Evolutionary conservation across 257 asterid species (phyloP), one percentile per base, ranked within the genome.

Genomic region (Jaltomata sinuosa): DNA sequence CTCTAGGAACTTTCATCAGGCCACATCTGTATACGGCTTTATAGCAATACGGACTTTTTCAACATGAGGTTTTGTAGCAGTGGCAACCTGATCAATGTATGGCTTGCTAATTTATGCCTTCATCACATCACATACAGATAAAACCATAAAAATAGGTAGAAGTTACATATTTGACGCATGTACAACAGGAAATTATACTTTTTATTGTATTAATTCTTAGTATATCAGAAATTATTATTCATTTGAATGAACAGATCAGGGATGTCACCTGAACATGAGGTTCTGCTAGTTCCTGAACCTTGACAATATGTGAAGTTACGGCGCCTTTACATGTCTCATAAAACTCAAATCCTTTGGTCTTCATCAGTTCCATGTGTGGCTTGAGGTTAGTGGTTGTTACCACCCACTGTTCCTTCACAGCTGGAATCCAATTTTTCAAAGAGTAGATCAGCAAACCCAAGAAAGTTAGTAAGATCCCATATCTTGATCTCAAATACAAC

Each of bases 41-140:
- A 93, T 18, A 82, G 89, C 47, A 69, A 86, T 84, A 16, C 86
- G 91, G 27, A 93, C 85, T 78, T 90, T 94, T 42, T 93, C 96
- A 83, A 95, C 90, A 87, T 96, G 97, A 86, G 99, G 99, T 86
- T 88, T 91, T 84, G 98, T 85, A n/a, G 93, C 93, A 85, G 95
- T 85, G 84, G 98, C 98, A 77, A 91, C 90, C 87, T 93, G 96
- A 84, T 96, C 97, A 57, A 96, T 89, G 83, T 96, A 91, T 59
- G 97, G 99, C 84, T 89, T 91, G 93, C 97, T 91, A 74, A 40
- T 83, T 32, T 65, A 88, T 9, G 82, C 42, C 27, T 29, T 49
- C 40, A 18, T 16, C 81, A 29, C 61, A 16, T 49, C 27, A 77
- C 29, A 27, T 15, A 47, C 61, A 77, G 27, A 49, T 15, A 49